Evolutionary conservation across 23 red algal species (phyloP).

Genomic region (Gracilariopsis chorda): DNA sequence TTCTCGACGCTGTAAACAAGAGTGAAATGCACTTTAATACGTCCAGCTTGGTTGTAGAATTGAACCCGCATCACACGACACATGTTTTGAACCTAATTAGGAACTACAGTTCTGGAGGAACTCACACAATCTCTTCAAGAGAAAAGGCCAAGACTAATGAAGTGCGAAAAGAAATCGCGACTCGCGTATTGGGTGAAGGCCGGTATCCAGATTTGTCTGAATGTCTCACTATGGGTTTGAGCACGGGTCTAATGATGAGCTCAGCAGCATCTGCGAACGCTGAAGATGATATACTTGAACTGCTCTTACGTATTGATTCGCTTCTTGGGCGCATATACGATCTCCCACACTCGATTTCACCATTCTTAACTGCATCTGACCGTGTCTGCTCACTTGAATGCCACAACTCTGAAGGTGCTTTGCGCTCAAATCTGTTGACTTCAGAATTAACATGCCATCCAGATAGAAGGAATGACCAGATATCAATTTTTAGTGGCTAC

Average conservation of each 20-base stretch:
- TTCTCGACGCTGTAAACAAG: slow-evolving; percentile 49
- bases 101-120: slow-evolving; percentile 36
- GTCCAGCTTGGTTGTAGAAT: slow-evolving; percentile 6
- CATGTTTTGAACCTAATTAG: slow-evolving; percentile 25
- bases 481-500: slow-evolving; percentile 29
- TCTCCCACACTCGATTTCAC: slow-evolving; percentile 35
- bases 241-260: slow-evolving; percentile 13
- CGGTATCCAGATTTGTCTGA: slow-evolving; percentile 18
- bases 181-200: neutral
- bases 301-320: slow-evolving; percentile 15
- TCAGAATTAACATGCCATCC: neutral
- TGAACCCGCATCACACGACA: slow-evolving; percentile 55
- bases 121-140: slow-evolving; percentile 16
- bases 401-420: neutral
- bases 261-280: neutral
- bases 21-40: slow-evolving; percentile 33
- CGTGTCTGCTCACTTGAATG: slow-evolving; percentile 8
- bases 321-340: slow-evolving; percentile 29
- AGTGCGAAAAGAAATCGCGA: neutral
- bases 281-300: slow-evolving; percentile 30
- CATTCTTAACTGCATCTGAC: neutral
- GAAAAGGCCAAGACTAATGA: slow-evolving; percentile 13
- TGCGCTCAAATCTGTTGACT: slow-evolving; percentile 21
- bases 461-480: neutral
- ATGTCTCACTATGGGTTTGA: slow-evolving; percentile 44